A percentile compares a stretch with the other conserved stretches of the same genome.
Evolutionary conservation across 1,139 yeast genomes (phyloP).

Genomic region (Suhomyces bribrorum): DNA sequence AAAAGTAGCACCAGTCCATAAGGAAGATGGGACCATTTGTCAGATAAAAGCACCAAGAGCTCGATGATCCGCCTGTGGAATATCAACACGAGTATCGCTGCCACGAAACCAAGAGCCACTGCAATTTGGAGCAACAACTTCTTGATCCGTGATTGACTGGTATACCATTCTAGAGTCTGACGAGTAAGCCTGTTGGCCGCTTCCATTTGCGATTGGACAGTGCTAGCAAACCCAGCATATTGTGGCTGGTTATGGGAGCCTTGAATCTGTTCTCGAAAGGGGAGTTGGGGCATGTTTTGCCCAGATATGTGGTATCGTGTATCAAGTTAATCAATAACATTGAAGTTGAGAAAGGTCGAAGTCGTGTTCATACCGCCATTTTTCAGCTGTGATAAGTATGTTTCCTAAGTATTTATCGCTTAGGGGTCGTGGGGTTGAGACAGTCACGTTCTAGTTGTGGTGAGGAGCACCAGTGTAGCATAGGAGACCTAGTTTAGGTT

Average conservation of each 20-base stretch:
- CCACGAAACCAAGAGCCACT: constrained; percentile 18
- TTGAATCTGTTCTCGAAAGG: constrained; percentile 2
- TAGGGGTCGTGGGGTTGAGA: too few relatives aligned
- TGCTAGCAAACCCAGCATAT: not conserved
- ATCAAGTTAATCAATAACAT: too few relatives aligned
- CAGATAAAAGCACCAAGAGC: constrained; percentile 47
- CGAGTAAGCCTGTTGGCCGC: constrained; percentile 5
- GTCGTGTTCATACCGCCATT: too few relatives aligned
- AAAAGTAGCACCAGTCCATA: constrained; percentile 60
- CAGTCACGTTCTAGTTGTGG: too few relatives aligned
- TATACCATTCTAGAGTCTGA: constrained; percentile 16
- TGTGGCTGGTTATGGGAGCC: constrained; percentile 18
- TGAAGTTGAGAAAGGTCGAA: not conserved
- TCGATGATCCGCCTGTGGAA: constrained; percentile 52
- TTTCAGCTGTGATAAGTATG: too few relatives aligned
- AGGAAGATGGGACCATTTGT: constrained; percentile 43
- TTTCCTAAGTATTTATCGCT: too few relatives aligned
- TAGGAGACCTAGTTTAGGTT: too few relatives aligned
- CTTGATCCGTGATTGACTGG: constrained; percentile 15
- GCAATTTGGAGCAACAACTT: constrained; percentile 14
- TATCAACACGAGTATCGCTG: constrained; percentile 37
- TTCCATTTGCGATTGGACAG: constrained; percentile 10
- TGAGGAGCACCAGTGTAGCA: too few relatives aligned
- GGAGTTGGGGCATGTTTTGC: constrained; percentile 6
- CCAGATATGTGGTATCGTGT: not conserved